phyloP scores from a whole-genome alignment of 2,329 filamentous ascomycete genomes.

The Colletotrichum cereale region DNA sequence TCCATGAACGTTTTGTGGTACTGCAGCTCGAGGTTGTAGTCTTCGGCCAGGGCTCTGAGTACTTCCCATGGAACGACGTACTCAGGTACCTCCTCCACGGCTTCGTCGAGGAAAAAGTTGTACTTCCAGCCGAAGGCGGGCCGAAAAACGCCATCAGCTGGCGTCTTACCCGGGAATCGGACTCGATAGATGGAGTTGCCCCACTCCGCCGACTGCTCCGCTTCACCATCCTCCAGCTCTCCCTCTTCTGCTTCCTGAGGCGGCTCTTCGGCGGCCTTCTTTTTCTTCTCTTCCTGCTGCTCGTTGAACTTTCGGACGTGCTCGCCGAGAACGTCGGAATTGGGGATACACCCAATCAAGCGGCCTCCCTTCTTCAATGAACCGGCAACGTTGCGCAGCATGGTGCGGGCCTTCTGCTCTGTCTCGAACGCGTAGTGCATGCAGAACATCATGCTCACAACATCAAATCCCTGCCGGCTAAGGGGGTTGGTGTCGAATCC shows the following conservation, averaged over 20 bases:
- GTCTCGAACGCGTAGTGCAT: slow-evolving; percentile 99
- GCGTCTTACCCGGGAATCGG: slow-evolving; percentile 85
- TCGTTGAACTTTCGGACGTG: slow-evolving; percentile 84
- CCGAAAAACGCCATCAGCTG: slow-evolving; percentile 89
- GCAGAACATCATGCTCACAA: slow-evolving; percentile 99
- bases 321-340: slow-evolving; percentile 88
- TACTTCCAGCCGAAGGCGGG: slow-evolving; percentile 99
- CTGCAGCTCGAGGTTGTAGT: slow-evolving; percentile 95
- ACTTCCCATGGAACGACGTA: slow-evolving; percentile 99
- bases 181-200: slow-evolving; percentile 95
- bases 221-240: slow-evolving; percentile 72
- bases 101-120: slow-evolving; percentile 95
- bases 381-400: slow-evolving; percentile 93
- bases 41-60: slow-evolving; percentile 93
- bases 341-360: slow-evolving; percentile 96
- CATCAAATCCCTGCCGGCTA: slow-evolving; percentile 87
- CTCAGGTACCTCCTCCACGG: slow-evolving; percentile 95
- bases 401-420: slow-evolving; percentile 88
- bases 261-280: slow-evolving; percentile 46
- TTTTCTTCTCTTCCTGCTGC: slow-evolving; percentile 57
- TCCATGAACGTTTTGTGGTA: slow-evolving; percentile 93
- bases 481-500: slow-evolving; percentile 85
- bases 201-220: slow-evolving; percentile 80
- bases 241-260: slow-evolving; percentile 55
- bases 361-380: slow-evolving; percentile 92